Evolutionary conservation across 179 eudicot genomes (phyloP).

Genomic region (Dionaea muscipula): DNA sequence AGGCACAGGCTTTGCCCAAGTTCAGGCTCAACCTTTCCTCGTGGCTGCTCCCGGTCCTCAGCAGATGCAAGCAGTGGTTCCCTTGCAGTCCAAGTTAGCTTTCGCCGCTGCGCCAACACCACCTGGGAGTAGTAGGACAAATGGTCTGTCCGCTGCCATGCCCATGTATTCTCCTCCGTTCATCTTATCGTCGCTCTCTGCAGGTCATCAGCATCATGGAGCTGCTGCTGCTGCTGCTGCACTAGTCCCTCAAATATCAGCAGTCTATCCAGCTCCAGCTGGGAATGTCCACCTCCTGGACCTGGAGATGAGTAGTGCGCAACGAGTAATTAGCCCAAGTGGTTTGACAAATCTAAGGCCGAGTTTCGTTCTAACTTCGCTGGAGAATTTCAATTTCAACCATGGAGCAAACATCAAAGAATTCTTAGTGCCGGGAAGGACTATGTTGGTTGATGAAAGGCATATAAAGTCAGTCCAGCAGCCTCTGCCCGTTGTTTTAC

Average conservation of each 20-base stretch:
- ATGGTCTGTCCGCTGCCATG: neutral
- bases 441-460: conserved; percentile 13
- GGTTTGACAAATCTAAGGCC: conserved; percentile 18
- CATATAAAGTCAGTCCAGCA: conserved; percentile 17
- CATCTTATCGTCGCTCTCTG: conserved; percentile 10
- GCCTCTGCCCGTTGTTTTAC: conserved; percentile 8
- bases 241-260: conserved; percentile 15
- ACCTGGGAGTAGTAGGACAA: conserved; percentile 21
- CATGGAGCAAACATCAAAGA: conserved; percentile 11
- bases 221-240: conserved; percentile 11
- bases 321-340: conserved; percentile 15
- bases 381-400: conserved; percentile 17
- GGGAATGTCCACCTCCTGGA: conserved; percentile 20
- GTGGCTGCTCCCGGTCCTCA: conserved; percentile 20
- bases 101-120: conserved; percentile 13
- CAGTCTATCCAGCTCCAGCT: conserved; percentile 21
- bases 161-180: conserved; percentile 12
- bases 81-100: conserved; percentile 23
- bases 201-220: conserved; percentile 17
- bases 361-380: conserved; percentile 8
- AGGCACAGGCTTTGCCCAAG: conserved; percentile 13
- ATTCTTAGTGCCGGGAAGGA: conserved; percentile 12
- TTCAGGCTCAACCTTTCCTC: conserved; percentile 18
- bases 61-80: conserved; percentile 25
- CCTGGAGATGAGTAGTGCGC: too few relatives aligned